A percentile compares a stretch with the other conserved stretches of the same genome.
These are phyloP conservation scores for Adansonia grandidieri DNA, from an alignment of 441 rosid genomes.

Conservation along the genomic window DNA sequence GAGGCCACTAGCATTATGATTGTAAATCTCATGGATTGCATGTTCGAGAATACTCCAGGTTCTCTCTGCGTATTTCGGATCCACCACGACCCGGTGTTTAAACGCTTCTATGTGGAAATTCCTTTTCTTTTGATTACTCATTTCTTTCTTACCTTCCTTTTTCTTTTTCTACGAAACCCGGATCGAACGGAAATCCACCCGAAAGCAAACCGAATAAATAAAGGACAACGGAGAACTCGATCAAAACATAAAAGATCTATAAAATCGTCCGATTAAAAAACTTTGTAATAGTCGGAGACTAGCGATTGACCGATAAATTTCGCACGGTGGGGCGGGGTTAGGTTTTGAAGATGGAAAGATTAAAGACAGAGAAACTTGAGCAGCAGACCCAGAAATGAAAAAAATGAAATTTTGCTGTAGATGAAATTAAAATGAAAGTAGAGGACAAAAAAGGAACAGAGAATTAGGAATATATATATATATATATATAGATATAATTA, in stretches of 20 bases:
- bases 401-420: too few species aligned
- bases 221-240: not conserved
- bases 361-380: too few species aligned
- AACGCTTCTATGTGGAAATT: slow-evolving; percentile 84
- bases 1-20: slow-evolving; percentile 81
- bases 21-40: slow-evolving; percentile 84
- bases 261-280: not conserved
- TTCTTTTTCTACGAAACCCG: slow-evolving; percentile 11
- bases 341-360: too few species aligned
- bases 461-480: too few species aligned
- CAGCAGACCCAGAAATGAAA: too few species aligned
- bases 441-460: too few species aligned
- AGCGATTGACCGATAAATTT: too few species aligned
- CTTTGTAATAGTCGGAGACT: not conserved
- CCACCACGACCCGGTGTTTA: slow-evolving; percentile 79
- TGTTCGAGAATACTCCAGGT: slow-evolving; percentile 80
- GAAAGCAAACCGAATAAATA: too few species aligned
- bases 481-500: too few species aligned
- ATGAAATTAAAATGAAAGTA: too few species aligned
- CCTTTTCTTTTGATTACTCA: slow-evolving; percentile 81
- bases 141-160: slow-evolving; percentile 20
- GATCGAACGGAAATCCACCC: slow-evolving; percentile 6
- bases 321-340: too few species aligned
- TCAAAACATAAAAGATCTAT: not conserved
- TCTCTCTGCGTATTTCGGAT: slow-evolving; percentile 83